Evolutionary conservation across 2,329 filamentous ascomycete genomes (phyloP), one percentile per base, ranked within the genome.

Genomic region (Harringtonia lauricola): DNA sequence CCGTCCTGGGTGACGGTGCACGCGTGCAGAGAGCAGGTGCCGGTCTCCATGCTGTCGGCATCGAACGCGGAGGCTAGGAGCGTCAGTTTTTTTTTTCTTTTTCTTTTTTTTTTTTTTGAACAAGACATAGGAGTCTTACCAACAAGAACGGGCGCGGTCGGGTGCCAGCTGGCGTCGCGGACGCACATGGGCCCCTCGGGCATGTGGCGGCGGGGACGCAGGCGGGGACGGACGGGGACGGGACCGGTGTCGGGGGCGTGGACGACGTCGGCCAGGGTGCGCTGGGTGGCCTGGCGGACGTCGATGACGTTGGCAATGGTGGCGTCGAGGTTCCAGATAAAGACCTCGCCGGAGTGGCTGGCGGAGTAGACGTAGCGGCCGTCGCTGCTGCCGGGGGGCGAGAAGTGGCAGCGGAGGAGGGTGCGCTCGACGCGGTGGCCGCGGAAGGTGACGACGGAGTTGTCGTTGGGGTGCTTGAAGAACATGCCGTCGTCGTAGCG

Each of bases 351-450:
- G 52, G 95, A 87, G 50, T 86, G 79, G 54, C 86, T 94, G 19
- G 92, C 92, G 18, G 83, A 85, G 64, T 95, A 96, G 19, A 98
- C 88, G 57, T 95, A 96, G 54, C 87, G 75, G 9, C 85, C 88
- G 58, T 95, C 85, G 2, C 87, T 90, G 57, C 86, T 89, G 12
- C 74, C 78, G 0, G 86, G 79, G 0, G 92, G 92, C 28, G 86
- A 92, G 64, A 98, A 98, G 63, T 96, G 90, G 56, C 92, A 96
- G 48, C 92, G 74, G 52, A 96, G 95, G 34, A 96, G 70, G 1
- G 92, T 96, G 55, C 86, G 83, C 48, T 94, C 73, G 13, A 98
- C 87, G 49, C 76, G 77, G 64, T 98, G 92, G 10, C 90, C 90
- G 22, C 87, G 79, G 71, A 94, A 96, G 0, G 90, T 95, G 38